Evolutionary conservation across 1,139 yeast genomes (phyloP).

Genomic region (Lodderomyces pseudojiufengensis): DNA sequence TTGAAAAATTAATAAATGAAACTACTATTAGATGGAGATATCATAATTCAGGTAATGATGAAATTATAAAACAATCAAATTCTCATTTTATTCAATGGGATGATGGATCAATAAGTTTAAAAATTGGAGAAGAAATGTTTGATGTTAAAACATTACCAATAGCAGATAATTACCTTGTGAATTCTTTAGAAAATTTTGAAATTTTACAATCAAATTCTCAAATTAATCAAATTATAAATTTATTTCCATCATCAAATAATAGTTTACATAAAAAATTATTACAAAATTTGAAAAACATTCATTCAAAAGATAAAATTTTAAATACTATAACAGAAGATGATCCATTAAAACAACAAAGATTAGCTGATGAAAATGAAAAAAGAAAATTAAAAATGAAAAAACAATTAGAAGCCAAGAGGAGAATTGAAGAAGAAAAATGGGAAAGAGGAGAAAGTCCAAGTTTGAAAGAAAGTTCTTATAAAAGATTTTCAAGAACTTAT

Average conservation of each 20-base stretch:
- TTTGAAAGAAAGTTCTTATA: conserved; percentile 34
- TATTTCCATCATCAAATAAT: conserved; percentile 70
- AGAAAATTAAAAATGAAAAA: conserved; percentile 67
- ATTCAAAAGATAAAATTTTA: conserved; percentile 55
- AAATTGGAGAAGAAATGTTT: conserved; percentile 82
- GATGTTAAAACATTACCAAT: conserved; percentile 69
- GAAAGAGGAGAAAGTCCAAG: conserved; percentile 28
- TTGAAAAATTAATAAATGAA: conserved; percentile 60
- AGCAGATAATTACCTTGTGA: conserved; percentile 69
- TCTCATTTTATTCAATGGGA: conserved; percentile 92
- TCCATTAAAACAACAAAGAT: conserved; percentile 80
- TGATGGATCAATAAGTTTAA: conserved; percentile 83
- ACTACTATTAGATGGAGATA: conserved; percentile 94
- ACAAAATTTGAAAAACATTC: conserved; percentile 67
- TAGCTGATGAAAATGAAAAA: conserved; percentile 76
- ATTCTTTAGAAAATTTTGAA: conserved; percentile 69
- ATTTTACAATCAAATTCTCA: conserved; percentile 56
- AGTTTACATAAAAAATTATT: conserved; percentile 79
- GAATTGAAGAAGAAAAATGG: conserved; percentile 42
- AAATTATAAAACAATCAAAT: conserved; percentile 77
- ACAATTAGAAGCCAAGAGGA: conserved; percentile 55
- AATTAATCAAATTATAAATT: conserved; percentile 57
- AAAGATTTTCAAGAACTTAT: conserved; percentile 37
- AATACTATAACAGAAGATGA: conserved; percentile 75
- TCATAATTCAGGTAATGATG: conserved; percentile 59